Conservation (phyloP, 768 basidiomycete genomes). For the Macrolepiota fuliginosa region DNA sequence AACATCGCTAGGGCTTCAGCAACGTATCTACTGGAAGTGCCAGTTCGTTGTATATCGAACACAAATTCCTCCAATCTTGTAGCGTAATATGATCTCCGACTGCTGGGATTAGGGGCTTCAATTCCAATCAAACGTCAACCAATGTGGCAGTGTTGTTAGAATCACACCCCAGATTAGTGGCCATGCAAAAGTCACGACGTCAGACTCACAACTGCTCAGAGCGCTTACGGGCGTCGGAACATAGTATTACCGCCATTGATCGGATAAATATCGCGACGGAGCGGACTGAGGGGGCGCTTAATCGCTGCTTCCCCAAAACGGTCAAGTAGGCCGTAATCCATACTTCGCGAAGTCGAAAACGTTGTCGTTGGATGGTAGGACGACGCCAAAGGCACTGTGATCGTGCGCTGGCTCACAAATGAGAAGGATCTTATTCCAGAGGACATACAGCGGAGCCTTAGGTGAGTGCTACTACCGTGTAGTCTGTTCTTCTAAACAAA, state of each 20-base stretch:
- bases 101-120: constrained; percentile 26
- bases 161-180: constrained; percentile 19
- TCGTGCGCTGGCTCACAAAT: constrained; percentile 19
- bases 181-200: too few species aligned
- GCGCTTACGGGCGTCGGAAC: constrained; percentile 14
- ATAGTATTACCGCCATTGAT: constrained; percentile 14
- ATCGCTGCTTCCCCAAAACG: background rate
- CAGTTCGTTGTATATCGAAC: constrained; percentile 18
- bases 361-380: constrained; percentile 10
- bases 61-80: constrained; percentile 18
- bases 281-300: constrained; percentile 2
- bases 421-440: background rate
- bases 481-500: constrained; percentile 1
- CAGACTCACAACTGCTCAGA: too few species aligned
- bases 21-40: constrained; percentile 15
- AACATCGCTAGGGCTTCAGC: too few species aligned
- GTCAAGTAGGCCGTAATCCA: background rate
- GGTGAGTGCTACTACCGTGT: constrained; percentile 1
- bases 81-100: constrained; percentile 25
- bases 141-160: constrained; percentile 20
- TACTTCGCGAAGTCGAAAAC: constrained; percentile 13
- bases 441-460: constrained; percentile 6
- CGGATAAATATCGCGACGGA: constrained; percentile 16
- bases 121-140: constrained; percentile 40
- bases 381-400: constrained; percentile 23